These are phyloP conservation scores for Cyclotella choctawhatcheeana DNA, from an alignment of 108 stramenopile species.

Conservation along the genomic window DNA sequence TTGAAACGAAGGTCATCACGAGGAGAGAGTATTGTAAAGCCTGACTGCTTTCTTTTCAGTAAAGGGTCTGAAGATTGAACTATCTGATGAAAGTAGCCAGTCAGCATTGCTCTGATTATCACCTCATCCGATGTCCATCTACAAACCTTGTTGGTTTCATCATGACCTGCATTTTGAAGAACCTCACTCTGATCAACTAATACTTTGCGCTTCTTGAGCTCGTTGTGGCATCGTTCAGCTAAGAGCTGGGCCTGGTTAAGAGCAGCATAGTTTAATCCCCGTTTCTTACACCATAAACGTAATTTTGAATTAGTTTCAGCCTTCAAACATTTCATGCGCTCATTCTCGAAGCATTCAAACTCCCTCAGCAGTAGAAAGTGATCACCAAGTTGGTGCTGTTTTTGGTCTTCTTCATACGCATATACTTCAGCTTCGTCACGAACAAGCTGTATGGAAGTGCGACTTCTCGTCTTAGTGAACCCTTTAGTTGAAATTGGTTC, in stretches of 20 bases:
- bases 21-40: background rate
- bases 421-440: constrained; percentile 3
- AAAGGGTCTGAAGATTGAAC: constrained; percentile 7
- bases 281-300: constrained; percentile 1
- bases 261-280: constrained; percentile 4
- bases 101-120: background rate
- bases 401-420: constrained; percentile 1
- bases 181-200: background rate
- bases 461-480: background rate
- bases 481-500: background rate
- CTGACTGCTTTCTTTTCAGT: background rate
- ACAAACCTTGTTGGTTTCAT: background rate
- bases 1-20: background rate
- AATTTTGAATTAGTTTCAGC: background rate
- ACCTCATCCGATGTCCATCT: constrained; percentile 9
- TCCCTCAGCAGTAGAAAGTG: constrained; percentile 2
- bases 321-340: background rate
- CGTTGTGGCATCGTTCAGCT: background rate
- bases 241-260: constrained; percentile 5
- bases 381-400: constrained; percentile 5
- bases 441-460: background rate
- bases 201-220: constrained; percentile 8
- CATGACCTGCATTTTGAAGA: background rate
- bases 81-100: background rate
- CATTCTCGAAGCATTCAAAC: constrained; percentile 12